These are phyloP conservation scores for Aspergillus sclerotioniger DNA, from an alignment of 495 filamentous ascomycete genomes.

Conservation along the genomic window DNA sequence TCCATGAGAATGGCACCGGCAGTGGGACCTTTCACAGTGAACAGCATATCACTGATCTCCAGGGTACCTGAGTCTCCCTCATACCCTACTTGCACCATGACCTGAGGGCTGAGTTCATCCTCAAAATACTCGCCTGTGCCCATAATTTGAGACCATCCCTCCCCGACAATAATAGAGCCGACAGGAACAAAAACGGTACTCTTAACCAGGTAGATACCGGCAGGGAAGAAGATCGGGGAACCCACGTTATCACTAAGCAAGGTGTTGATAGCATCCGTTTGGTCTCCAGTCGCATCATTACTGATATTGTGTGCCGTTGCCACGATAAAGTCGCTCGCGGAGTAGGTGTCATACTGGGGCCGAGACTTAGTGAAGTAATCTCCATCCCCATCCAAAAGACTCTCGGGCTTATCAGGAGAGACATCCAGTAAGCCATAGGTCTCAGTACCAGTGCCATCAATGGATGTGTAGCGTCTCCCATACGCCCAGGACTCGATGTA, in stretches of 20 bases:
- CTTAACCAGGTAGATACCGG: conserved; percentile 53
- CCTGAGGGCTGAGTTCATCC: conserved; percentile 44
- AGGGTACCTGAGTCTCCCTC: conserved; percentile 47
- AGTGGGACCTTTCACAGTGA: conserved; percentile 59
- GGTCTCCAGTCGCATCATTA: conserved; percentile 16
- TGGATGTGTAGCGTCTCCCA: not conserved
- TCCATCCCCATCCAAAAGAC: not conserved
- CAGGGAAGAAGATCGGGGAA: conserved; percentile 53
- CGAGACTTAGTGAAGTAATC: not conserved
- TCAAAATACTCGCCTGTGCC: conserved; percentile 47
- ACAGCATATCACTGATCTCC: conserved; percentile 53
- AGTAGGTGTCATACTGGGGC: conserved; percentile 3
- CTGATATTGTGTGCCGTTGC: not conserved
- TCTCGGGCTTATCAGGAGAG: not conserved
- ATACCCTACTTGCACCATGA: conserved; percentile 54
- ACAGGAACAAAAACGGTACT: conserved; percentile 51
- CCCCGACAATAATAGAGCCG: conserved; percentile 48
- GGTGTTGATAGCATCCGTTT: conserved; percentile 42
- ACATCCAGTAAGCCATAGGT: not conserved
- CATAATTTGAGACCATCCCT: conserved; percentile 45
- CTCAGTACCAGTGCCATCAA: not conserved
- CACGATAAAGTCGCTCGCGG: not conserved
- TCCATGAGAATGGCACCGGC: conserved; percentile 78
- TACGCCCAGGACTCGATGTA: conserved; percentile 10
- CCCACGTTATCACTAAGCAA: conserved; percentile 38